These are phyloP conservation scores for Taphrina pruni DNA, from an alignment of 1,139 yeast species.

Conservation along the genomic window DNA sequence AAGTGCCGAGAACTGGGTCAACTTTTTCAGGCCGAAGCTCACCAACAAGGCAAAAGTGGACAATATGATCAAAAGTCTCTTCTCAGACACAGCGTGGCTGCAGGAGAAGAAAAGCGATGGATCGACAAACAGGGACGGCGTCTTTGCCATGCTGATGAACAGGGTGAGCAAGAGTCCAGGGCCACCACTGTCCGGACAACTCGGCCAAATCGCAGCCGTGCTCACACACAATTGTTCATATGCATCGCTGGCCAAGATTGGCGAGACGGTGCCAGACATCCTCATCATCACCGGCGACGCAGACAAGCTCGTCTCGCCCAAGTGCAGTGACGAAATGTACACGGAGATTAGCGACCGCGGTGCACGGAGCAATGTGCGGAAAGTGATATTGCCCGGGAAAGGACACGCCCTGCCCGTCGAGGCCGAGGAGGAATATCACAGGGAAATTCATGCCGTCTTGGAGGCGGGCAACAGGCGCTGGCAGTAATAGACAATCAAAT, in stretches of 20 bases:
- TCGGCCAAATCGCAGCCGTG: constrained; percentile 34
- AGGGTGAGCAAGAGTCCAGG: constrained; percentile 16
- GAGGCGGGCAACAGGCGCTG: constrained; percentile 17
- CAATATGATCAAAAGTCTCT: constrained; percentile 11
- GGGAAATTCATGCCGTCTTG: constrained; percentile 20
- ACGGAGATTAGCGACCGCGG: constrained; percentile 20
- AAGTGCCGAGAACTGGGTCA: constrained; percentile 29
- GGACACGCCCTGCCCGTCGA: constrained; percentile 39
- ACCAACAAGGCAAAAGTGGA: constrained; percentile 16
- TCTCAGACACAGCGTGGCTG: constrained; percentile 27
- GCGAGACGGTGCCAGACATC: constrained; percentile 28
- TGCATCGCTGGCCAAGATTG: constrained; percentile 22
- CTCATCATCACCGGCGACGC: constrained; percentile 31
- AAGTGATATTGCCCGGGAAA: constrained; percentile 13
- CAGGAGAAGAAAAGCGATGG: constrained; percentile 4
- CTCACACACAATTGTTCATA: constrained; percentile 35
- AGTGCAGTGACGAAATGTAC: constrained; percentile 31
- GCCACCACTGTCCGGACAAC: constrained; percentile 20
- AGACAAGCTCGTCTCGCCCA: constrained; percentile 33
- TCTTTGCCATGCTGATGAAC: constrained; percentile 22
- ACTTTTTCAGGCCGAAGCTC: constrained; percentile 32
- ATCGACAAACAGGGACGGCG: constrained; percentile 15
- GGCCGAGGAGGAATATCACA: constrained; percentile 32
- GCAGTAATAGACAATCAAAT: neutral
- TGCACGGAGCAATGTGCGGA: constrained; percentile 12